phyloP scores from a whole-genome alignment of 345 rosid species.

The Brassica incana region DNA sequence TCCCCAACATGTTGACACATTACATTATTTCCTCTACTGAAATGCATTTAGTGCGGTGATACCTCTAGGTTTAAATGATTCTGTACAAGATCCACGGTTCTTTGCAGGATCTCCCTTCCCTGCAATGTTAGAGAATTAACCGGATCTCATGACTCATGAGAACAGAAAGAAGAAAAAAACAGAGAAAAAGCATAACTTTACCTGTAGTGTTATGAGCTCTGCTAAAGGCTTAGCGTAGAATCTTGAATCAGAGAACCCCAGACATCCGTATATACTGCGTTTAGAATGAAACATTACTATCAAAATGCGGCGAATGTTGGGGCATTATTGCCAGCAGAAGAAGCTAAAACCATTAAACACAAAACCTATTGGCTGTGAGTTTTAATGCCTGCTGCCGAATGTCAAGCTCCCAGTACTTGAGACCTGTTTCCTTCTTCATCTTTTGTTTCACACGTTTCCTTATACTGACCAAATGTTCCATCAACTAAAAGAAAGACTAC shows the following conservation, averaged over 20 bases:
- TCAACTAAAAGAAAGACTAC: conserved; percentile 60
- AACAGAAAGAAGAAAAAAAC: neutral
- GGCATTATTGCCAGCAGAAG: neutral
- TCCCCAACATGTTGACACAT: conserved; percentile 4
- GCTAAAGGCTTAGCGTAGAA: conserved; percentile 98
- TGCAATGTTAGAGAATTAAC: conserved; percentile 38
- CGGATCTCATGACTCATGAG: conserved; percentile 42
- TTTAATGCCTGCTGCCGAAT: conserved; percentile 97
- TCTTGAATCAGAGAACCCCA: conserved; percentile 96
- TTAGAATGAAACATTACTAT: neutral
- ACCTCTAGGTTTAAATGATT: conserved; percentile 90
- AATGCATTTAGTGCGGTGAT: conserved; percentile 18
- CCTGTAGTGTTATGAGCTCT: conserved; percentile 91
- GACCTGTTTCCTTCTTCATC: conserved; percentile 85
- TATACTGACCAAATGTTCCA: conserved; percentile 79
- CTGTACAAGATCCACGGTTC: conserved; percentile 96
- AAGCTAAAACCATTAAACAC: conserved; percentile 19
- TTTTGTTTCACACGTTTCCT: conserved; percentile 80
- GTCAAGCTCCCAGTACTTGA: conserved; percentile 81
- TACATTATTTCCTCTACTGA: conserved; percentile 15
- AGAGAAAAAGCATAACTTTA: conserved; percentile 37
- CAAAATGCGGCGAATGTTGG: too few relatives aligned
- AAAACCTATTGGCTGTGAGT: conserved; percentile 94
- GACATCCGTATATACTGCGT: conserved; percentile 98
- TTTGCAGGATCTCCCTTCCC: conserved; percentile 97